Conservation (phyloP, 108 stramenopile species). For the Cyclotella atomus region DNA sequence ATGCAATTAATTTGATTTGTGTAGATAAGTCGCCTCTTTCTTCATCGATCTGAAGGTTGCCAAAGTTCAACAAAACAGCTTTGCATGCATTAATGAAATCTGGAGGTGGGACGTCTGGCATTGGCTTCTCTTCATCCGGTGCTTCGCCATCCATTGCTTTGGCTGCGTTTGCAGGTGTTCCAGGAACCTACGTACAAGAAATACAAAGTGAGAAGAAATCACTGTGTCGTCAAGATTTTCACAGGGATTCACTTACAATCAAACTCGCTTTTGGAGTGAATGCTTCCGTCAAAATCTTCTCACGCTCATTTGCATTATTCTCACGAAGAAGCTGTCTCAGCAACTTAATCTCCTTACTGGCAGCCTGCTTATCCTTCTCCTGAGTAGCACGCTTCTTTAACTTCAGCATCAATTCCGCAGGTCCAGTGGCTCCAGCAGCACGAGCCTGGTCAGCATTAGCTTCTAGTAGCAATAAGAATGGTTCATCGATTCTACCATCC, state of each 20-base stretch:
- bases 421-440: constrained; percentile 76
- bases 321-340: constrained; percentile 80
- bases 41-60: constrained; percentile 77
- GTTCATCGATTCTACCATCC: constrained; percentile 82
- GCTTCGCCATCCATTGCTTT: constrained; percentile 84
- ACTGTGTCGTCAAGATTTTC: neutral
- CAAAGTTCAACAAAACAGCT: constrained; percentile 89
- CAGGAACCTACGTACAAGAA: constrained; percentile 55
- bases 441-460: constrained; percentile 85
- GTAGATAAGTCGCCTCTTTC: constrained; percentile 82
- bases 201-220: neutral
- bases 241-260: constrained; percentile 53
- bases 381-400: constrained; percentile 68
- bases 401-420: constrained; percentile 78
- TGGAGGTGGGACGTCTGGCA: constrained; percentile 89
- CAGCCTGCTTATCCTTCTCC: constrained; percentile 85
- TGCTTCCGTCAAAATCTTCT: constrained; percentile 79
- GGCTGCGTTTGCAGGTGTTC: constrained; percentile 83
- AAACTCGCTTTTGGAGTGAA: constrained; percentile 84
- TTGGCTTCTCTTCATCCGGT: constrained; percentile 80
- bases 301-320: constrained; percentile 60
- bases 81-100: constrained; percentile 91
- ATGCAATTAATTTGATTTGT: constrained; percentile 77
- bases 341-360: constrained; percentile 80
- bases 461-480: constrained; percentile 82